These are phyloP conservation scores for Nigrospora sphaerica DNA, from an alignment of 2,329 filamentous ascomycete genomes.

Conservation along the genomic window DNA sequence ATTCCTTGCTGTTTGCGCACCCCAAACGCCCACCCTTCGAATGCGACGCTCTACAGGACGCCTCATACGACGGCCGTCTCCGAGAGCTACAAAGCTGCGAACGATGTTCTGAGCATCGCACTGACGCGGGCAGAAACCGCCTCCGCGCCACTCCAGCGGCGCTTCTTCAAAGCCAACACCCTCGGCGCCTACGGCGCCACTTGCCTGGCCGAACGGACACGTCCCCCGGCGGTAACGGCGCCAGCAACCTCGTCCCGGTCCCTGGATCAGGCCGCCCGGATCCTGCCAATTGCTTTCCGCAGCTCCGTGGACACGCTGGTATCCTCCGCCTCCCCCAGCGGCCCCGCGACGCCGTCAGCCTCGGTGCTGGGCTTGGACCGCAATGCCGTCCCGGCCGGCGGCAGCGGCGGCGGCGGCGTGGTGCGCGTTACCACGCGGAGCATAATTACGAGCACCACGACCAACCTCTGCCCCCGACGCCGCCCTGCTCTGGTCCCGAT, in stretches of 20 bases:
- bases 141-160: conserved; percentile 16
- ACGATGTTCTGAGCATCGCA: conserved; percentile 17
- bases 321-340: too few species aligned
- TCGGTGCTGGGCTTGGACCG: background rate
- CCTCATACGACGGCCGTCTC: background rate
- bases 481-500: conserved; percentile 6
- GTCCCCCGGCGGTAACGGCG: conserved; percentile 9
- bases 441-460: conserved; percentile 14
- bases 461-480: conserved; percentile 14
- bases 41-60: too few species aligned
- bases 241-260: conserved; percentile 17
- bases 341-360: background rate
- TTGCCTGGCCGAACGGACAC: conserved; percentile 21
- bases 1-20: conserved; percentile 11
- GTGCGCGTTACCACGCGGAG: conserved; percentile 2
- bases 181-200: conserved; percentile 21
- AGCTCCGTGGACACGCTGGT: too few species aligned
- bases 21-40: too few species aligned
- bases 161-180: conserved; percentile 19
- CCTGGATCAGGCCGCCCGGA: conserved; percentile 4
- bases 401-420: background rate
- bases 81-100: conserved; percentile 6
- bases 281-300: too few species aligned
- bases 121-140: conserved; percentile 16
- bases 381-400: background rate